Evolutionary conservation across 2,329 filamentous ascomycete genomes (phyloP), one percentile per base, ranked within the genome.

Genomic region (Colletotrichum spinosum): DNA sequence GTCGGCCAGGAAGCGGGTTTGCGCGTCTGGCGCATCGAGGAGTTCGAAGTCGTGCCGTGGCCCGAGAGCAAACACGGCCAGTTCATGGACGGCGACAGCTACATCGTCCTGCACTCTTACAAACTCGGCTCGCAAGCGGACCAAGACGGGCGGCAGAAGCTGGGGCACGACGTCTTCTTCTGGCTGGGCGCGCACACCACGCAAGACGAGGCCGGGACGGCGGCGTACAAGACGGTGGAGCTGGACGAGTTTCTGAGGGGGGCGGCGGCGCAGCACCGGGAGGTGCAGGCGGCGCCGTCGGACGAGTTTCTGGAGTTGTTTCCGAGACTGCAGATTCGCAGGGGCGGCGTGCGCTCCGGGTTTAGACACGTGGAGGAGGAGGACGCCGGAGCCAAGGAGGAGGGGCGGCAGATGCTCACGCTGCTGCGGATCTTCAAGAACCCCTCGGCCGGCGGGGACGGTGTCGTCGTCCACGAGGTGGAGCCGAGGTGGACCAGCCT

Each of bases 181-280:
- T 92, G 88, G 89, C 82, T 91, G 1, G 89, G 89, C 5, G 80
- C 76, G 55, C 85, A 90, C 71, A 91, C 88, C 0, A 84, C 86
- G 2, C 88, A 90, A 77, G 89, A 91, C 68, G 89, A 92, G 77
- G 88, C 88, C 2, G 89, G 89, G 13, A 88, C 86, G 0, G 89
- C 89, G 0, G 89, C 89, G 2, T 90, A 92, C 78, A 92, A 91
- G 79, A 90, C 89, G 0, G 88, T 90, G 33, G 89, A 91, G 75
- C 80, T 92, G 13, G 89, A 91, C 70, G 88, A 91, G 75, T 90
- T 89, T 71, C 74, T 92, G 54, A 78, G 82, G 45, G 88, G 89
- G 2, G 77, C 81, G 0, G 89, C 89, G 1, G 86, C 82, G 2
- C 89, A 91, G 77, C 85, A 91, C 72, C 86, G 89, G 49, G 89